These are phyloP conservation scores for Clarireedia sp. DNA, from an alignment of 2,329 filamentous ascomycete genomes.

Conservation along the genomic window DNA sequence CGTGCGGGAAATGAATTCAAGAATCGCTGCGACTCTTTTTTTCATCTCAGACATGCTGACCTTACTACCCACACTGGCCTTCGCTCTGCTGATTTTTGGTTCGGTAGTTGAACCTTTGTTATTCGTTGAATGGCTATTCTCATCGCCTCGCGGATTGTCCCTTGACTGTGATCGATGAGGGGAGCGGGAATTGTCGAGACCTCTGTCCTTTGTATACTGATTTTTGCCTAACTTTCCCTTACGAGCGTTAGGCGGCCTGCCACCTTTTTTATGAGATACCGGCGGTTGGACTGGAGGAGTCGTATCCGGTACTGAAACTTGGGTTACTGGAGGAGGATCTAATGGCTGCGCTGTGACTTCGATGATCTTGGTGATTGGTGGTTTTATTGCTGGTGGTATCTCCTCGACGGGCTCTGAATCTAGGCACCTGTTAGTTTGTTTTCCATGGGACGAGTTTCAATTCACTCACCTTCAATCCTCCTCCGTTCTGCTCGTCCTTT, in stretches of 20 bases:
- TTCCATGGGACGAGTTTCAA: slow-evolving; percentile 4
- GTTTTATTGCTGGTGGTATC: slow-evolving; percentile 40
- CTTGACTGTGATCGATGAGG: slow-evolving; percentile 44
- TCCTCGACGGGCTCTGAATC: slow-evolving; percentile 70
- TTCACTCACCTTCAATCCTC: slow-evolving; percentile 63
- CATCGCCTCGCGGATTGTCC: slow-evolving; percentile 34
- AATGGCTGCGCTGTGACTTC: slow-evolving; percentile 25
- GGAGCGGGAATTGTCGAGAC: slow-evolving; percentile 46
- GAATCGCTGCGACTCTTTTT: slow-evolving; percentile 71
- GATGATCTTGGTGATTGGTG: slow-evolving; percentile 26
- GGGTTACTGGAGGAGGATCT: slow-evolving; percentile 39
- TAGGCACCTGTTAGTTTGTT: slow-evolving; percentile 35
- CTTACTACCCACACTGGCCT: slow-evolving; percentile 42
- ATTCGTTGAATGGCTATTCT: slow-evolving; percentile 41
- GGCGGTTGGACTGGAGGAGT: slow-evolving; percentile 36
- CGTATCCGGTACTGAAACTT: slow-evolving; percentile 39
- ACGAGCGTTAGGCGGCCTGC: slow-evolving; percentile 56
- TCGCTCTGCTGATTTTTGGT: slow-evolving; percentile 25
- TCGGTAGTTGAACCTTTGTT: slow-evolving; percentile 31
- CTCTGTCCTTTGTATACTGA: slow-evolving; percentile 73
- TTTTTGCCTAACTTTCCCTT: slow-evolving; percentile 64
- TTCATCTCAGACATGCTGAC: slow-evolving; percentile 85
- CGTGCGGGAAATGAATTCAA: slow-evolving; percentile 83
- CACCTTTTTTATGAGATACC: slow-evolving; percentile 52
- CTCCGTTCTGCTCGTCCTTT: slow-evolving; percentile 76